These are phyloP conservation scores for Dryas alaskensis DNA, from an alignment of 306 rosid genomes.

Conservation along the genomic window DNA sequence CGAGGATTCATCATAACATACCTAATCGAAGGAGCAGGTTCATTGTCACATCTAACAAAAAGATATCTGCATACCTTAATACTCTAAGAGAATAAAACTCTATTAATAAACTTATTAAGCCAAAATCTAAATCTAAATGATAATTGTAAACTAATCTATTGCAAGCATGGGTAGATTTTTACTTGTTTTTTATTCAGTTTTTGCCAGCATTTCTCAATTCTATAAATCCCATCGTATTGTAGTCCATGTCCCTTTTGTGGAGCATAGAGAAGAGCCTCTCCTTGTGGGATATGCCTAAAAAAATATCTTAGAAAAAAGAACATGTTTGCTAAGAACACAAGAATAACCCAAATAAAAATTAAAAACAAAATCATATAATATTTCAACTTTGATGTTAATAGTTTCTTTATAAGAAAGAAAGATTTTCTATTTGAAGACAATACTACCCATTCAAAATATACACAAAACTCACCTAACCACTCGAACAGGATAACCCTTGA, in stretches of 20 bases:
- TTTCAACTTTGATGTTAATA: too few species aligned
- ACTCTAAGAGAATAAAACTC: conserved; percentile 42
- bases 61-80: conserved; percentile 64
- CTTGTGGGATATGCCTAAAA: conserved; percentile 54
- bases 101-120: conserved; percentile 8
- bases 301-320: neutral
- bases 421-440: too few species aligned
- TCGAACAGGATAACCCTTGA: conserved; percentile 71
- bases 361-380: neutral
- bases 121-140: conserved; percentile 26
- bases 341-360: neutral
- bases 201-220: conserved; percentile 82
- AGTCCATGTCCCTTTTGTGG: conserved; percentile 40
- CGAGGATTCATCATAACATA: neutral
- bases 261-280: conserved; percentile 68
- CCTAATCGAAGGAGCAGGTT: conserved; percentile 86
- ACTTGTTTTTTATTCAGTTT: conserved; percentile 58
- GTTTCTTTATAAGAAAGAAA: too few species aligned
- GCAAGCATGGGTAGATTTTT: neutral
- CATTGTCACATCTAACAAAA: conserved; percentile 83
- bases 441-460: neutral
- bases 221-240: conserved; percentile 67
- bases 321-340: neutral
- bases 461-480: conserved; percentile 58
- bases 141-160: neutral